Conservation (phyloP, 2,329 filamentous ascomycete genomes). For the Davidsoniella eucalypti region DNA sequence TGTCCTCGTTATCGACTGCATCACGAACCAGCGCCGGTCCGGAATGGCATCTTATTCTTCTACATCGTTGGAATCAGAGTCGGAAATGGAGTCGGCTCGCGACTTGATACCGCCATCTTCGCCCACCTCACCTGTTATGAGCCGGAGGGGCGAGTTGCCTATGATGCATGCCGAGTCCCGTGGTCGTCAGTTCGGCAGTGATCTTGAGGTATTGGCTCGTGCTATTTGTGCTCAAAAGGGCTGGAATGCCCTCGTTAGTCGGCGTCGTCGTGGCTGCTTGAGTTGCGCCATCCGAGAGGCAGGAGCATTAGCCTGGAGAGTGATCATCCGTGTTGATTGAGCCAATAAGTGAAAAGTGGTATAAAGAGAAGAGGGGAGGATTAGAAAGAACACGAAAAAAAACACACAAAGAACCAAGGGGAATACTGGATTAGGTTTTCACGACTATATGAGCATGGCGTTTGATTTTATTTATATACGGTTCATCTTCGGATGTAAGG, state of each 20-base stretch:
- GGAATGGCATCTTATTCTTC: conserved; percentile 19
- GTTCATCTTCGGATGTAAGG: background rate
- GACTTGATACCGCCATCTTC: conserved; percentile 15
- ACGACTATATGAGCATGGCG: background rate
- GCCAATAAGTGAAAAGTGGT: background rate
- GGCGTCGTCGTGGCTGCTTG: conserved; percentile 50
- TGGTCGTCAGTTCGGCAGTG: conserved; percentile 42
- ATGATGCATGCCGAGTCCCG: conserved; percentile 40
- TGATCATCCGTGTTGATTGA: conserved; percentile 43
- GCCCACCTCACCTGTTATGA: conserved; percentile 14
- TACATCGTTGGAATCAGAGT: background rate
- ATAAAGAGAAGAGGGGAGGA: background rate
- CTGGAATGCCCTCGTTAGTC: conserved; percentile 56
- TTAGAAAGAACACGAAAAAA: background rate
- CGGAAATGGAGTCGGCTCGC: conserved; percentile 4
- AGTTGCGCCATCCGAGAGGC: conserved; percentile 62
- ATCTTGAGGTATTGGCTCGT: conserved; percentile 53
- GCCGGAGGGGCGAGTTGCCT: conserved; percentile 20
- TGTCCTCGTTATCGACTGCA: conserved; percentile 48
- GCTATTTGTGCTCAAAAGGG: conserved; percentile 60
- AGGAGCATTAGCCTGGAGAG: conserved; percentile 49
- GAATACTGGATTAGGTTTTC: background rate
- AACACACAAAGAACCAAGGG: no score
- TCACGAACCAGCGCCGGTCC: conserved; percentile 32
- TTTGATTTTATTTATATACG: background rate